A percentile compares a stretch with the other conserved stretches of the same genome.
Conservation (phyloP, 2,329 filamentous ascomycete species). For the Cercospora janseana region DNA sequence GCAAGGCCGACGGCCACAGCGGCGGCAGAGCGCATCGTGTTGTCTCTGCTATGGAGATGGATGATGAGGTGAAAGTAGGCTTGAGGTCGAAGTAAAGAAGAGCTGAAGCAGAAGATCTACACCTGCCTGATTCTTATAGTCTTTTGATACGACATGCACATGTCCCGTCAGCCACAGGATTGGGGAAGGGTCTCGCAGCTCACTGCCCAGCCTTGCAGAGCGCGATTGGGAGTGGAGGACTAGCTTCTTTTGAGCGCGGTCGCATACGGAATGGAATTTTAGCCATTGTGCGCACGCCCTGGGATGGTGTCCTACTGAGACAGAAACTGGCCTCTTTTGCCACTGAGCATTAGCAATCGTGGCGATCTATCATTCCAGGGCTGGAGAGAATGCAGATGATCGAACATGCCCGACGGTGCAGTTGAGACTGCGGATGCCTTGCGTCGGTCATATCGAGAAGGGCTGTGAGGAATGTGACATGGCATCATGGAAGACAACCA, state of each 20-base stretch:
- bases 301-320: conserved; percentile 11
- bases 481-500: background rate
- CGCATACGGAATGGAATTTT: conserved; percentile 28
- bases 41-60: conserved; percentile 2
- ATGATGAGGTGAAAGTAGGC: background rate
- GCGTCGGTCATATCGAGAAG: background rate
- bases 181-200: too few species aligned
- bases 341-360: conserved; percentile 16
- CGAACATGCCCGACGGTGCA: conserved; percentile 32
- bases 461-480: conserved; percentile 4
- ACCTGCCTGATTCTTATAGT: background rate
- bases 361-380: conserved; percentile 32
- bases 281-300: conserved; percentile 1
- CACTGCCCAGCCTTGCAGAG: conserved; percentile 36
- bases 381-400: conserved; percentile 33
- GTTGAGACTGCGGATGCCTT: conserved; percentile 3
- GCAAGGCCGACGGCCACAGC: conserved; percentile 33
- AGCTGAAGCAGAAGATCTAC: background rate
- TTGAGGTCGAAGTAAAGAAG: background rate
- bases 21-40: conserved; percentile 31
- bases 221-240: conserved; percentile 22
- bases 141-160: too few species aligned
- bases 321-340: background rate
- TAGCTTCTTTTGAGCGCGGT: conserved; percentile 24
- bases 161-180: background rate